phyloP scores from a whole-genome alignment of 1,139 yeast species.

The Protomyces macrosporus region DNA sequence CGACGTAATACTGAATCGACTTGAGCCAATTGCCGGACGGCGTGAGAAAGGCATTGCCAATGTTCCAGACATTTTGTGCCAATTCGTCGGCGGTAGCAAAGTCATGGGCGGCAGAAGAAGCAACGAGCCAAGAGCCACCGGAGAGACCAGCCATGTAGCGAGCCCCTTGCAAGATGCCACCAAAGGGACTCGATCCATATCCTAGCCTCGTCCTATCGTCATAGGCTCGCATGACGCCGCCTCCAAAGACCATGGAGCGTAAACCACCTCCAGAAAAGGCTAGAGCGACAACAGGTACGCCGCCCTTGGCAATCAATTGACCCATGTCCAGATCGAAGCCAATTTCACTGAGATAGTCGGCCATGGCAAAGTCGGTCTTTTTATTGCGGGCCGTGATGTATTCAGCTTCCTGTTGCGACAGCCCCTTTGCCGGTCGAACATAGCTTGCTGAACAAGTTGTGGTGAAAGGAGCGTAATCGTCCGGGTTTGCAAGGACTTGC shows the following conservation, averaged over 20 bases:
- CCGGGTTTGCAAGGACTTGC: too few species aligned
- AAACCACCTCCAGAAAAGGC: slow-evolving; percentile 92
- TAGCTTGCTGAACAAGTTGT: slow-evolving; percentile 31
- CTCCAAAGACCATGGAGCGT: slow-evolving; percentile 83
- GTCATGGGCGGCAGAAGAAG: slow-evolving; percentile 47
- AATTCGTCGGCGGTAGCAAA: slow-evolving; percentile 30
- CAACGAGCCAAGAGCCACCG: slow-evolving; percentile 81
- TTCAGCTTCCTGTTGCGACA: slow-evolving; percentile 28
- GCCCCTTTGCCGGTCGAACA: slow-evolving; percentile 28
- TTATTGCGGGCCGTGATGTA: slow-evolving; percentile 44
- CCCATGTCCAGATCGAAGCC: slow-evolving; percentile 52
- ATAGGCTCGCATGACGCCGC: slow-evolving; percentile 75
- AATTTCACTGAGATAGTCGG: slow-evolving; percentile 53
- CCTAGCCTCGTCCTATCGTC: slow-evolving; percentile 68
- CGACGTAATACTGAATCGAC: slow-evolving; percentile 54
- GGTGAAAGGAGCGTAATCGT: too few species aligned
- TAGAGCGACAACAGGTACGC: slow-evolving; percentile 53
- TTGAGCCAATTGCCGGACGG: slow-evolving; percentile 55
- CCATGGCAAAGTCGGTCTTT: slow-evolving; percentile 51
- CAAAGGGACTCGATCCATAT: slow-evolving; percentile 57
- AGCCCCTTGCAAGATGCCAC: slow-evolving; percentile 72
- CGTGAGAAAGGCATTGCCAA: slow-evolving; percentile 51
- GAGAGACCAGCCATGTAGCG: slow-evolving; percentile 80
- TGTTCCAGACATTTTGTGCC: slow-evolving; percentile 31
- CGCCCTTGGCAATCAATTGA: slow-evolving; percentile 44